Percentiles rank a stretch among this genome's conserved stretches.
These are phyloP conservation scores for Diaporthe batatas DNA, from an alignment of 2,329 filamentous ascomycete species.

Conservation along the genomic window DNA sequence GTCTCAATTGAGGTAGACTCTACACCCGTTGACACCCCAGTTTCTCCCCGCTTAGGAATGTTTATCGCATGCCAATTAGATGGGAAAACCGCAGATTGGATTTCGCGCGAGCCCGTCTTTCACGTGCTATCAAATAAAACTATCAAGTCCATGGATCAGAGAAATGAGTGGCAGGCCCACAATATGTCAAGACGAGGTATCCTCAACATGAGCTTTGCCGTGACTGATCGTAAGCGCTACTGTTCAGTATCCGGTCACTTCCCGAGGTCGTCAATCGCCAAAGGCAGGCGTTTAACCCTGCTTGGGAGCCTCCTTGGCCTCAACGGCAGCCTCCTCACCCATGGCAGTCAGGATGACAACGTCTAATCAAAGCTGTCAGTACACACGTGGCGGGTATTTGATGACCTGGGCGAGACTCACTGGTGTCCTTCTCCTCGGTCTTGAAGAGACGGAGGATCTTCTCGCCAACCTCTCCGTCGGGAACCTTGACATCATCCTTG, in stretches of 20 bases:
- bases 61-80: conserved; percentile 31
- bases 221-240: conserved; percentile 39
- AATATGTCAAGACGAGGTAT: conserved; percentile 39
- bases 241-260: conserved; percentile 41
- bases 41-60: conserved; percentile 19
- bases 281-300: conserved; percentile 47
- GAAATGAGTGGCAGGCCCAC: conserved; percentile 40
- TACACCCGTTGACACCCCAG: conserved; percentile 8
- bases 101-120: conserved; percentile 39
- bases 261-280: conserved; percentile 24
- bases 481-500: conserved; percentile 96
- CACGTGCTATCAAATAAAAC: conserved; percentile 42
- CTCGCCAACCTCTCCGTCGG: conserved; percentile 88
- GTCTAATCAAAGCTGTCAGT: conserved; percentile 66
- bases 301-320: conserved; percentile 90
- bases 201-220: conserved; percentile 41
- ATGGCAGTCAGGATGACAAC: conserved; percentile 95
- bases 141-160: conserved; percentile 43
- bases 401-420: conserved; percentile 69
- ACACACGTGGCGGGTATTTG: not conserved
- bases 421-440: conserved; percentile 90
- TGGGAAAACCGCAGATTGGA: conserved; percentile 38
- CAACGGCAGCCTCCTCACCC: conserved; percentile 93
- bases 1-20: conserved; percentile 27
- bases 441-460: conserved; percentile 87